phyloP scores from a whole-genome alignment of 495 filamentous ascomycete species.

The Neurospora sp. region DNA sequence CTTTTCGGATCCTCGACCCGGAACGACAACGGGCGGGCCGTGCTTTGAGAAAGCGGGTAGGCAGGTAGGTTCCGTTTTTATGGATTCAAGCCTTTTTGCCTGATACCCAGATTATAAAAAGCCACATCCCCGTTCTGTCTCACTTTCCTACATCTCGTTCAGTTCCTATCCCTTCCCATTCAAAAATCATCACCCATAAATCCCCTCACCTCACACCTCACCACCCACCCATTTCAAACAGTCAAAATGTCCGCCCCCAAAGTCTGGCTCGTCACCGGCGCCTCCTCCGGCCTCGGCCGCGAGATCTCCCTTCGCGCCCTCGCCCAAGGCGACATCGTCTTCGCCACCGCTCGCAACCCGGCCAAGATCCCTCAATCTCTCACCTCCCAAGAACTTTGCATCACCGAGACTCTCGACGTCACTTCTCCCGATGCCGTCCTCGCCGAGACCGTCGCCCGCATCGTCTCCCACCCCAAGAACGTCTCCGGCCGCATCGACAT shows the following conservation, averaged over 20 bases:
- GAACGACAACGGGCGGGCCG: not conserved
- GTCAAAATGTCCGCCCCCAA: not conserved
- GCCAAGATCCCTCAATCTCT: not conserved
- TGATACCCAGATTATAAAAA: not conserved
- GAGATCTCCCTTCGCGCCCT: constrained; percentile 33
- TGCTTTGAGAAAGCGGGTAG: not conserved
- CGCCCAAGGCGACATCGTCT: constrained; percentile 33
- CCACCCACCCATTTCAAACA: not conserved
- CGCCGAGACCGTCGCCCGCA: constrained; percentile 14
- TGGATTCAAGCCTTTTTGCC: not conserved
- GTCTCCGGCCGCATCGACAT: constrained; percentile 38
- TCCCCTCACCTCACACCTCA: not conserved
- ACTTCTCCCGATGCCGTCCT: constrained; percentile 21
- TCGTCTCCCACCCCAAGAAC: not conserved
- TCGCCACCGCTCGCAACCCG: constrained; percentile 28
- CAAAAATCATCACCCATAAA: not conserved
- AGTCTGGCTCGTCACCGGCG: constrained; percentile 43
- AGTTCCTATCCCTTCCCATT: not conserved
- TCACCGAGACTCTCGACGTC: constrained; percentile 11
- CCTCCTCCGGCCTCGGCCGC: constrained; percentile 43
- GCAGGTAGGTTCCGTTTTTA: not conserved
- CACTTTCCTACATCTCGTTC: not conserved
- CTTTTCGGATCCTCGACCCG: not conserved
- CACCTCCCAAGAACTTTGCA: constrained; percentile 21
- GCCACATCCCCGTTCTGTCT: not conserved